Evolutionary conservation across 495 filamentous ascomycete species (phyloP).

Genomic region (Aspergillus sclerotioniger): DNA sequence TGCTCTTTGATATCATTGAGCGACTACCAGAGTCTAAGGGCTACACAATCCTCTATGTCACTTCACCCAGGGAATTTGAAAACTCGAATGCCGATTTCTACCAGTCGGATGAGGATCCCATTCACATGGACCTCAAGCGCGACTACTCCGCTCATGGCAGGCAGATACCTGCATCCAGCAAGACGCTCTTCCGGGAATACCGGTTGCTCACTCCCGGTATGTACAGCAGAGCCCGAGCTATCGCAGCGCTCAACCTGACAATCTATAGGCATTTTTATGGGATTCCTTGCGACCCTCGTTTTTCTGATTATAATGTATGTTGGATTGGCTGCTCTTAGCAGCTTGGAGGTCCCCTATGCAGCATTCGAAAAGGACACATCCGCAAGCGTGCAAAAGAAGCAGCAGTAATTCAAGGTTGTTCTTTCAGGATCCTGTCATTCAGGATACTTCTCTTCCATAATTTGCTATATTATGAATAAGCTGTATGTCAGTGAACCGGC

Average conservation of each 20-base stretch:
- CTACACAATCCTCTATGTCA: constrained; percentile 64
- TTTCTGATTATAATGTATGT: constrained; percentile 74
- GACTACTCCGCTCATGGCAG: constrained; percentile 42
- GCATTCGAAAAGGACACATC: constrained; percentile 97
- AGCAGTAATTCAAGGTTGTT: constrained; percentile 45
- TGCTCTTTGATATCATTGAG: constrained; percentile 56
- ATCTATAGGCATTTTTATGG: constrained; percentile 75
- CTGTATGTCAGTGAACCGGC: background rate
- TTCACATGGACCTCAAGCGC: constrained; percentile 61
- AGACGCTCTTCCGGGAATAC: constrained; percentile 84
- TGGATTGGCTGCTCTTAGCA: constrained; percentile 70
- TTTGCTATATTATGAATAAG: constrained; percentile 4
- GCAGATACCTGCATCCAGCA: constrained; percentile 29
- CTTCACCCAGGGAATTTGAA: constrained; percentile 44
- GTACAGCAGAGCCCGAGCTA: constrained; percentile 12
- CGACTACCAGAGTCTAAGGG: constrained; percentile 52
- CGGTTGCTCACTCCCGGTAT: constrained; percentile 78
- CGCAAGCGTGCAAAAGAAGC: constrained; percentile 80
- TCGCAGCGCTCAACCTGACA: constrained; percentile 12
- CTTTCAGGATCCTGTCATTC: constrained; percentile 1
- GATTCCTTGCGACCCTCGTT: constrained; percentile 63
- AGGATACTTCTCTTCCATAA: background rate
- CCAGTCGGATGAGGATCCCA: constrained; percentile 46
- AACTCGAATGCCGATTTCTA: constrained; percentile 44
- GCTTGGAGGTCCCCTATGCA: constrained; percentile 83